Evolutionary conservation across 202 grass and related monocot species (phyloP), one percentile per base, ranked within the genome.

Genomic region (Schoenoplectus tabernaemontani): DNA sequence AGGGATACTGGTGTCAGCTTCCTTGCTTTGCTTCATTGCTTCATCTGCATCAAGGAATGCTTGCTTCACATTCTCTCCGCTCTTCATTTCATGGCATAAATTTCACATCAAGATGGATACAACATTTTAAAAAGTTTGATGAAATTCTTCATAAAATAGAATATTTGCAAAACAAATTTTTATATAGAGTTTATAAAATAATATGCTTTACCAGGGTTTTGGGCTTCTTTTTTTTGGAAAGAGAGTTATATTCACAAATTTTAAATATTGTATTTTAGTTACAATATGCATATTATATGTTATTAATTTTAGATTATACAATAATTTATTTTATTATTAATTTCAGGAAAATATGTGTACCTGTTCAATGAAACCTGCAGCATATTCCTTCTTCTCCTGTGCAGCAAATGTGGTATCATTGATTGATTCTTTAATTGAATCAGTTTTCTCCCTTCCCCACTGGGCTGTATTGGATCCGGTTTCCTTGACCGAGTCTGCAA

Each of bases 21-120:
- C 57, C 76, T 62, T 62, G 20, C 58, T 62, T 26, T 78, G 54
- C 75, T 79, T 79, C 76, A 79, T 61, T 32, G 76, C 41, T 43
- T 79, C 76, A 60, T 79, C 76, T 0, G 58, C 76, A 38, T 61
- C 51, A 26, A 60, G 3, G 15, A 75, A 34, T 54, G 70, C 70
- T 54, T 75, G 70, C 47, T 75, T 75, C 16, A 53, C 46, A 36
- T 56, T 75, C 28, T 54, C 70, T 54, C 47, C 70, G 48, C 15
- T 75, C 70, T 75, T 46, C 15, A 75, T 54, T 56, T 36, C 30
- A 34, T 54, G 9, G 36, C 6, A 28, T n/a, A 8, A n/a, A 32
- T 73, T 70, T 51, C 12, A 22, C 32, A 44, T 47, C 19, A 65
- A 65, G 16, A 4, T 28, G 20, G 48, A 72, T 16, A 1, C 5